Evolutionary conservation across 75 land plant genomes (phyloP).

Genomic region (Larix kaempferi): DNA sequence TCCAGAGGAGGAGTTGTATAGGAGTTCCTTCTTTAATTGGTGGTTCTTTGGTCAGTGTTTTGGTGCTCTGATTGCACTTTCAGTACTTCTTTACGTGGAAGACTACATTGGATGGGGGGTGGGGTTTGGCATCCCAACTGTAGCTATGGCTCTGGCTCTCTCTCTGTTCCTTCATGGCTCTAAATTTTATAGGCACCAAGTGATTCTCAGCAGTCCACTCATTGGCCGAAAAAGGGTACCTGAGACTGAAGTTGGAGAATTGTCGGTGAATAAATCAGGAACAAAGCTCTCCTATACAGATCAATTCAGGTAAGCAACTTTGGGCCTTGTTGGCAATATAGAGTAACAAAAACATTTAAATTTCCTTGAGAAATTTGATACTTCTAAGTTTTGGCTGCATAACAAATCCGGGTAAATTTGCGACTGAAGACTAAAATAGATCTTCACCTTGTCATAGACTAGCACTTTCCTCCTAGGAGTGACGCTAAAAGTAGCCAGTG

Average conservation of each 20-base stretch:
- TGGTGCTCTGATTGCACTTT: slow-evolving; percentile 26
- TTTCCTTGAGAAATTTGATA: background rate
- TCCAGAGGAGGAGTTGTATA: slow-evolving; percentile 13
- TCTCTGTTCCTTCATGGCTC: slow-evolving; percentile 17
- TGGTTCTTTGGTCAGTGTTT: slow-evolving; percentile 23
- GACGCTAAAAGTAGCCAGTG: background rate
- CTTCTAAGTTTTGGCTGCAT: no score
- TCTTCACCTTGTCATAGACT: no score
- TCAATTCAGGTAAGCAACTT: slow-evolving; percentile 9
- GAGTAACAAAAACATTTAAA: background rate
- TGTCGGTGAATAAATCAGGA: background rate
- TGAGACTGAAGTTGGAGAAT: background rate
- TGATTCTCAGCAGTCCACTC: slow-evolving; percentile 22
- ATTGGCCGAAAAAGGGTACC: background rate
- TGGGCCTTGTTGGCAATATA: background rate
- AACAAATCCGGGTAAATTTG: no score
- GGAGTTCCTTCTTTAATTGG: slow-evolving; percentile 42
- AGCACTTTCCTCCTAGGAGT: no score
- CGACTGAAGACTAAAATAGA: no score
- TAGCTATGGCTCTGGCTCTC: slow-evolving; percentile 17
- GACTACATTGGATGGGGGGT: slow-evolving; percentile 26
- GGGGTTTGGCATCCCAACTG: slow-evolving; percentile 31
- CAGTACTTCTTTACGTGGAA: slow-evolving; percentile 31
- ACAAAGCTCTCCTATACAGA: background rate
- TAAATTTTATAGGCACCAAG: slow-evolving; percentile 8